phyloP scores from a whole-genome alignment of 495 filamentous ascomycete species.

The Talaromyces adpressus region DNA sequence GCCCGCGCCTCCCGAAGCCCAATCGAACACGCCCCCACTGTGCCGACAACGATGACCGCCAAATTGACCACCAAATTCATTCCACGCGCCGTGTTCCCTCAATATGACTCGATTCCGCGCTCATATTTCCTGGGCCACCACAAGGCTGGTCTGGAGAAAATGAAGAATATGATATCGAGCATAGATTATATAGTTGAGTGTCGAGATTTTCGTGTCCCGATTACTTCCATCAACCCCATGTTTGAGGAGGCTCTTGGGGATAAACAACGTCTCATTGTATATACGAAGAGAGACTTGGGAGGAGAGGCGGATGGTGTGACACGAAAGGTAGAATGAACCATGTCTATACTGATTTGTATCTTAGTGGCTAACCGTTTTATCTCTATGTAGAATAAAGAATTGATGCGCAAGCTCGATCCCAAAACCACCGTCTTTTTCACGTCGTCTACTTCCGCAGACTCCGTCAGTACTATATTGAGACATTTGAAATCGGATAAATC shows the following conservation, averaged over 20 bases:
- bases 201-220: constrained; percentile 83
- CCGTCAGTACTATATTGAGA: constrained; percentile 47
- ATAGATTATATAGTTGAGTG: constrained; percentile 92
- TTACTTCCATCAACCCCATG: constrained; percentile 84
- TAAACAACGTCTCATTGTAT: constrained; percentile 71
- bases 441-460: constrained; percentile 40
- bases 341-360: not conserved
- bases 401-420: constrained; percentile 51
- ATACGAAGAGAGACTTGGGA: constrained; percentile 83
- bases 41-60: not conserved
- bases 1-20: not conserved
- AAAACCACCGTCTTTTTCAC: constrained; percentile 59
- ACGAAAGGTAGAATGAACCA: constrained; percentile 1
- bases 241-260: constrained; percentile 72
- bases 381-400: constrained; percentile 27
- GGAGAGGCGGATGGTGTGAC: constrained; percentile 16
- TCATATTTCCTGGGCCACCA: constrained; percentile 99
- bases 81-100: constrained; percentile 65
- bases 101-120: constrained; percentile 63
- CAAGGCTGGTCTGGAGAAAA: constrained; percentile 69
- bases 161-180: constrained; percentile 73
- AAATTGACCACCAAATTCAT: constrained; percentile 43
- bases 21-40: not conserved
- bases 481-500: constrained; percentile 44
- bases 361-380: constrained; percentile 4